phyloP scores from a whole-genome alignment of 495 filamentous ascomycete genomes.

The Penicillium alfredii region DNA sequence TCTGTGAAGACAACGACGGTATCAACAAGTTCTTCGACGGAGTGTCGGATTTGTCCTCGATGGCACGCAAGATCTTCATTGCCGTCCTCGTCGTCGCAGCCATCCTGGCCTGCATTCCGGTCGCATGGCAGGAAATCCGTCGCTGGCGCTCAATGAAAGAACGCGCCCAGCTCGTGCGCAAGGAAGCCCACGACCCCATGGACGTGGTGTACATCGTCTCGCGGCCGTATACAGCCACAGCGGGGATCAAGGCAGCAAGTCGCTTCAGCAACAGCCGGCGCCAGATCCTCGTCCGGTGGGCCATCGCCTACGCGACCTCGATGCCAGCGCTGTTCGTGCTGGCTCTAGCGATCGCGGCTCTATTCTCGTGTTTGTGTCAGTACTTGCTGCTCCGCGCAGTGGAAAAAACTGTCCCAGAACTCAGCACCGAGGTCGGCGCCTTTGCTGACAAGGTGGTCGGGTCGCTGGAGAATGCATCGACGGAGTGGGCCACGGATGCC shows the following conservation, averaged over 20 bases:
- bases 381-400: slow-evolving; percentile 69
- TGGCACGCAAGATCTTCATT: slow-evolving; percentile 68
- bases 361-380: slow-evolving; percentile 81
- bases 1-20: slow-evolving; percentile 78
- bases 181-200: slow-evolving; percentile 67
- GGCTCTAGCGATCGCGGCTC: slow-evolving; percentile 75
- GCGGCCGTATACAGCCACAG: slow-evolving; percentile 62
- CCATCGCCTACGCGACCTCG: slow-evolving; percentile 79
- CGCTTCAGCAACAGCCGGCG: slow-evolving; percentile 60
- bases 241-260: slow-evolving; percentile 67
- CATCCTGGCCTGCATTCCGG: slow-evolving; percentile 63
- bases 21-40: slow-evolving; percentile 83
- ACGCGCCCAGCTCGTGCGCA: slow-evolving; percentile 59
- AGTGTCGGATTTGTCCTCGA: slow-evolving; percentile 52
- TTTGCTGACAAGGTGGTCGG: slow-evolving; percentile 77
- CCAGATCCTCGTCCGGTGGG: slow-evolving; percentile 74
- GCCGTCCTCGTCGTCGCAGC: slow-evolving; percentile 63
- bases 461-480: slow-evolving; percentile 65
- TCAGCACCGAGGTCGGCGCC: slow-evolving; percentile 68
- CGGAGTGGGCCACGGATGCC: slow-evolving; percentile 67
- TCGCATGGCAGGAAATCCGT: slow-evolving; percentile 74
- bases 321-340: slow-evolving; percentile 81
- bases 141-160: slow-evolving; percentile 68
- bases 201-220: slow-evolving; percentile 87
- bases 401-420: slow-evolving; percentile 66